These are phyloP conservation scores for Cajanus cajan DNA, from an alignment of 306 rosid species.

Conservation along the genomic window DNA sequence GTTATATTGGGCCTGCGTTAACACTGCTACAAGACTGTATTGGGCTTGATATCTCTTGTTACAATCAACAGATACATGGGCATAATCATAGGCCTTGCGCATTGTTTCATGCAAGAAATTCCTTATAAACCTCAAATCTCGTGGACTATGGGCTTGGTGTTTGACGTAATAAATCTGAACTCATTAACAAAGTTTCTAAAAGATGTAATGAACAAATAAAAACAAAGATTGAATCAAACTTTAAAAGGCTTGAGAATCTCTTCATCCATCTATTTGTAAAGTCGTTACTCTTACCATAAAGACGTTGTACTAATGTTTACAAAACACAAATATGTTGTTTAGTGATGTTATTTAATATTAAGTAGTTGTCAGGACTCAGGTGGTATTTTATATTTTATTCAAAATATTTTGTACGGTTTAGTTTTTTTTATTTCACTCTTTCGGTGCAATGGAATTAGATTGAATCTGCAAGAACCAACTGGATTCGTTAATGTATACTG, in stretches of 20 bases:
- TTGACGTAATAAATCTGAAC: not conserved
- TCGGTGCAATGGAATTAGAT: conserved; percentile 6
- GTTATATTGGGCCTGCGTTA: not conserved
- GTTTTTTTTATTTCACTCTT: not conserved
- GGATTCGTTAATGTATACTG: not conserved
- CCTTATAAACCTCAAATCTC: not conserved
- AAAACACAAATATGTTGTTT: not conserved
- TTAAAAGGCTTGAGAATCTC: not conserved
- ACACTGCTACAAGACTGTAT: not conserved
- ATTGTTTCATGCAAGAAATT: no score
- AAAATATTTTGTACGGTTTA: not conserved
- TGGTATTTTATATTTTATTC: not conserved
- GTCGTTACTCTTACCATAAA: not conserved
- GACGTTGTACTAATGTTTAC: not conserved
- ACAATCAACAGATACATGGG: no score
- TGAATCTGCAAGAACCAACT: conserved; percentile 24
- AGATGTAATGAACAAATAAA: not conserved
- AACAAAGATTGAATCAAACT: not conserved
- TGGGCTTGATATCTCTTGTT: not conserved
- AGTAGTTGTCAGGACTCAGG: not conserved
- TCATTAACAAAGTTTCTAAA: not conserved
- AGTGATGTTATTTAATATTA: not conserved
- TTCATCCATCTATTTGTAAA: not conserved
- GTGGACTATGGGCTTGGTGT: not conserved
- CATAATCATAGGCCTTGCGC: no score